Evolutionary conservation across 345 rosid species (phyloP).

Genomic region (Eucalyptus tenuipes): DNA sequence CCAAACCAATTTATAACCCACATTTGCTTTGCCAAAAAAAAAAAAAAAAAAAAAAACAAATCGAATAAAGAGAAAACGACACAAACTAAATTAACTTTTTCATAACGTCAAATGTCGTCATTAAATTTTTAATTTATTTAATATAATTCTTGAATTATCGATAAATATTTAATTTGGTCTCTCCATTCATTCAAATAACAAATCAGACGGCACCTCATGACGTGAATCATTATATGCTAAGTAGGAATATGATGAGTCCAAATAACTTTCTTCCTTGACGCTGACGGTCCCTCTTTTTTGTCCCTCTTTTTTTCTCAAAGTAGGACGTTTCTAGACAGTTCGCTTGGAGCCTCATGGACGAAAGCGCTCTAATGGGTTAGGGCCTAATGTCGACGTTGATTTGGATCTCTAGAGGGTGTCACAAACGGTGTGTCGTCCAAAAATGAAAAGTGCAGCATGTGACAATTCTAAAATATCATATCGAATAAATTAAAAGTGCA

Average conservation of each 20-base stretch:
- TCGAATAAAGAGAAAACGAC: neutral
- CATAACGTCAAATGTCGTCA: neutral
- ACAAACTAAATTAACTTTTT: neutral
- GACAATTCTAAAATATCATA: accelerated
- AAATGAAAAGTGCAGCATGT: neutral
- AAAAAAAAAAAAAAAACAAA: neutral
- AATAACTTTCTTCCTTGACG: neutral
- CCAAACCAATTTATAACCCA: neutral
- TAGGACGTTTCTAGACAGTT: neutral
- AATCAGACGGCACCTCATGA: neutral
- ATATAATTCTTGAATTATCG: neutral
- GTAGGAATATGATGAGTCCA: neutral
- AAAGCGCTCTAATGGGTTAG: neutral
- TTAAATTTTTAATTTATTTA: neutral
- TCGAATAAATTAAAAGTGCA: neutral
- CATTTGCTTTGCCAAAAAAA: neutral
- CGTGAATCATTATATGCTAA: neutral
- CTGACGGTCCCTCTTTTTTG: accelerated
- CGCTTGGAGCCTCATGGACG: neutral
- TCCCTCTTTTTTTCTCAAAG: neutral
- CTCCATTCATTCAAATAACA: neutral
- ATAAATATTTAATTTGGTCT: neutral
- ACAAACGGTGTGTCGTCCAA: accelerated
- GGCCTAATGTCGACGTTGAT: neutral
- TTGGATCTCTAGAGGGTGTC: neutral